Conservation (phyloP, 2,329 filamentous ascomycete species). For the Emergomyces africanus region DNA sequence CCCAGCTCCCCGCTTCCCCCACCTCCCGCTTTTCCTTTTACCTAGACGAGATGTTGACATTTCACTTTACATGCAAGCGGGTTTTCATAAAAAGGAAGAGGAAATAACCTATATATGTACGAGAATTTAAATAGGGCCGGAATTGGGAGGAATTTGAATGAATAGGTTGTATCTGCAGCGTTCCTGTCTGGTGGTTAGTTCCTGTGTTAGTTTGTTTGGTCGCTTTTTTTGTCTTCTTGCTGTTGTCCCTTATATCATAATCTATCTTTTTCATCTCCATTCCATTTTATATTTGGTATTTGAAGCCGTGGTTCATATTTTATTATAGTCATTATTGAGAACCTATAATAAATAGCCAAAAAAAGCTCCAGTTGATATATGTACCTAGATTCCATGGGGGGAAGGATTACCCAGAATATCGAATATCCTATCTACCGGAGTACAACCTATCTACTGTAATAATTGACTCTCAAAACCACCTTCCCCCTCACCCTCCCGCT, state of each 20-base stretch:
- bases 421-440: neutral
- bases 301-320: neutral
- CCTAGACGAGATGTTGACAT: neutral
- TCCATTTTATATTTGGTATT: neutral
- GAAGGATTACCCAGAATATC: neutral
- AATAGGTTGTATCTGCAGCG: constrained; percentile 9
- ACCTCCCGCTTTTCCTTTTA: neutral
- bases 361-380: neutral
- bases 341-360: no score
- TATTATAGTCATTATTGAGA: constrained; percentile 1
- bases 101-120: neutral
- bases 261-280: neutral
- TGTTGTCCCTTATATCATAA: neutral
- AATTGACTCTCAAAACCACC: constrained; percentile 23
- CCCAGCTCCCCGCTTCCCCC: neutral
- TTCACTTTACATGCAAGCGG: neutral
- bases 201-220: neutral
- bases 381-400: neutral
- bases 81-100: neutral
- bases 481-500: constrained; percentile 18
- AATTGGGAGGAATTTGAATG: constrained; percentile 9
- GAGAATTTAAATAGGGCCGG: neutral
- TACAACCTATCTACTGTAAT: constrained; percentile 2
- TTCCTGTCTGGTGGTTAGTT: neutral
- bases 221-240: neutral